phyloP scores from a whole-genome alignment of 345 rosid species.

The Tarenaya hassleriana region DNA sequence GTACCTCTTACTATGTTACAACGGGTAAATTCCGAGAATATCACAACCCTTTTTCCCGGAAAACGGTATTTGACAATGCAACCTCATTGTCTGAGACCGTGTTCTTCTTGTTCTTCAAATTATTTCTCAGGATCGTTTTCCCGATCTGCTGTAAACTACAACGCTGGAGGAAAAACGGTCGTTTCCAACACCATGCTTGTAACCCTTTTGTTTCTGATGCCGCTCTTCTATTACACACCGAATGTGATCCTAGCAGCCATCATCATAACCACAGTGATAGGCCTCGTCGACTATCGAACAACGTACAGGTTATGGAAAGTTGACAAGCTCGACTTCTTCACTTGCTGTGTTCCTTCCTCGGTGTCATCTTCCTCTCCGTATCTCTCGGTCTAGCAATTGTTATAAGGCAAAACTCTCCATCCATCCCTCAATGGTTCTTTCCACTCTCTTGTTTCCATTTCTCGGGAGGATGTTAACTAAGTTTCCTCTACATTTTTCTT shows the following conservation, averaged over 20 bases:
- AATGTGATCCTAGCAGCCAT: slow-evolving; percentile 80
- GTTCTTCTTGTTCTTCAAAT: too few relatives aligned
- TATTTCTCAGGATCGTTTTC: neutral
- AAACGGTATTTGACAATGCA: slow-evolving; percentile 10
- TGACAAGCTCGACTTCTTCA: slow-evolving; percentile 89
- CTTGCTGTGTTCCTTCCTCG: slow-evolving; percentile 86
- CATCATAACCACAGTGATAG: slow-evolving; percentile 86
- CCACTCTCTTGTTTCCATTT: neutral
- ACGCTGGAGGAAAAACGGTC: slow-evolving; percentile 72
- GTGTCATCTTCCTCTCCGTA: slow-evolving; percentile 89
- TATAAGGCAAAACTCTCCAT: slow-evolving; percentile 34
- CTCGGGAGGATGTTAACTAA: slow-evolving; percentile 41
- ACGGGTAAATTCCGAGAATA: slow-evolving; percentile 40
- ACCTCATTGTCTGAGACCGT: too few relatives aligned
- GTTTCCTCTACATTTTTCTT: slow-evolving; percentile 38
- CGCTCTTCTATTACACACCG: slow-evolving; percentile 89
- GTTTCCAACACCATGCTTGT: slow-evolving; percentile 87
- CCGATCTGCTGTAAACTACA: slow-evolving; percentile 67
- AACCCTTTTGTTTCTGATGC: slow-evolving; percentile 88
- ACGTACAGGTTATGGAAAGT: slow-evolving; percentile 74
- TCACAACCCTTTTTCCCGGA: slow-evolving; percentile 1
- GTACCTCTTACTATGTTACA: slow-evolving; percentile 85
- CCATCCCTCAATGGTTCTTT: slow-evolving; percentile 9
- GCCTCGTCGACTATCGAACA: slow-evolving; percentile 71
- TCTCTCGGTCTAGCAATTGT: slow-evolving; percentile 85